phyloP scores from a whole-genome alignment of 2,329 filamentous ascomycete genomes.

The Exophiala xenobiotica region DNA sequence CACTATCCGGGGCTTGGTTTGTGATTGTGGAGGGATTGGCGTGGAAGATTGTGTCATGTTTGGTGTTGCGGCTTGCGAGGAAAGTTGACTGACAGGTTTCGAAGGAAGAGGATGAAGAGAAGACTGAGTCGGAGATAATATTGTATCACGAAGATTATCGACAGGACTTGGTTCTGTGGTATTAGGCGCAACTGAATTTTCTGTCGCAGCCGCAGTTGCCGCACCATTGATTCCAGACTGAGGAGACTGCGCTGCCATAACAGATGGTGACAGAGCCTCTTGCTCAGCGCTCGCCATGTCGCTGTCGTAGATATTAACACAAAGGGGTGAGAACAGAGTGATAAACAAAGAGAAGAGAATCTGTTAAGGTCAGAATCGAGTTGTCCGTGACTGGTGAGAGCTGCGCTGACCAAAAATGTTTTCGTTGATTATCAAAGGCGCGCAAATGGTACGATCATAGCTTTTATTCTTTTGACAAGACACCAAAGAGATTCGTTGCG shows the following conservation, averaged over 20 bases:
- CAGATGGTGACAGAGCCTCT: conserved; percentile 11
- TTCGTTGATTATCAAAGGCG: not conserved
- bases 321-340: not conserved
- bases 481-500: conserved; percentile 1
- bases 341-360: not conserved
- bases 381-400: not conserved
- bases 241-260: conserved; percentile 8
- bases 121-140: conserved; percentile 29
- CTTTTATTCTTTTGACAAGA: not conserved
- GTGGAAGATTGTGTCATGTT: conserved; percentile 31
- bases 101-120: conserved; percentile 23
- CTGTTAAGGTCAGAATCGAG: conserved; percentile 6
- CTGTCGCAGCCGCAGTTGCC: not conserved
- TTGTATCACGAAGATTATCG: conserved; percentile 21
- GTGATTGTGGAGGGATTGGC: conserved; percentile 44
- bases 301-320: conserved; percentile 1
- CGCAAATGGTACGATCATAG: not conserved
- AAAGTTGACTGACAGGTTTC: conserved; percentile 19
- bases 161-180: conserved; percentile 18
- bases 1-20: conserved; percentile 43
- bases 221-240: conserved; percentile 6
- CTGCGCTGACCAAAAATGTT: not conserved
- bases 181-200: conserved; percentile 4
- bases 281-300: conserved; percentile 16
- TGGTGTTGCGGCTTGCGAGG: conserved; percentile 18